These are phyloP conservation scores for Diplocarpon rosae DNA, from an alignment of 2,329 filamentous ascomycete species.

Conservation along the genomic window DNA sequence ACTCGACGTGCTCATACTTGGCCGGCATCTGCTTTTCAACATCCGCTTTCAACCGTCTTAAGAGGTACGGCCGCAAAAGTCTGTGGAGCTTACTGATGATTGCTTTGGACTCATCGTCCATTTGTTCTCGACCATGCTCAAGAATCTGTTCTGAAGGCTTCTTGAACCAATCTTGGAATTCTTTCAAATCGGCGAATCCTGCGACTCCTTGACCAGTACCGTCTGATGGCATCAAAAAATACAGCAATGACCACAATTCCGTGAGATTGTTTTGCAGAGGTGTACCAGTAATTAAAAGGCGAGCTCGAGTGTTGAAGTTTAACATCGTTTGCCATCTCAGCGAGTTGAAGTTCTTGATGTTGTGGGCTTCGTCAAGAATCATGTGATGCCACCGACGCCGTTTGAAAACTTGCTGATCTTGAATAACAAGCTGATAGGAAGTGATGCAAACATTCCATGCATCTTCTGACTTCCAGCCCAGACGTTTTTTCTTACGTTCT, in stretches of 20 bases:
- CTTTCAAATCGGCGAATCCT: constrained; percentile 86
- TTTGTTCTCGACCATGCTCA: constrained; percentile 83
- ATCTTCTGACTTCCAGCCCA: constrained; percentile 88
- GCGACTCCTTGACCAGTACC: constrained; percentile 63
- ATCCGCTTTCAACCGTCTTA: constrained; percentile 85
- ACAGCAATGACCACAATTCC: constrained; percentile 91
- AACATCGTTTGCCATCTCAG: constrained; percentile 93
- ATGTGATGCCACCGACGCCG: constrained; percentile 93
- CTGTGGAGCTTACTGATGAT: constrained; percentile 92
- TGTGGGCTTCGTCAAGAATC: constrained; percentile 95
- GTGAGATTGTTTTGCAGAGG: constrained; percentile 95
- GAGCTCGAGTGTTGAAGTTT: constrained; percentile 81
- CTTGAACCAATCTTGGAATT: constrained; percentile 94
- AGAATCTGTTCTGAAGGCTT: constrained; percentile 93
- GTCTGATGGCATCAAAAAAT: constrained; percentile 89
- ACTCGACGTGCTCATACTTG: constrained; percentile 95
- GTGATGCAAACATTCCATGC: constrained; percentile 97
- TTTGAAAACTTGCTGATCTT: constrained; percentile 90
- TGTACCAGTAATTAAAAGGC: constrained; percentile 83
- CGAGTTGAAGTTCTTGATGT: constrained; percentile 99
- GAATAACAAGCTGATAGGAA: constrained; percentile 89
- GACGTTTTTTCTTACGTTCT: constrained; percentile 80
- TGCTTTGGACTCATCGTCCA: constrained; percentile 86
- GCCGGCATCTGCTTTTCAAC: constrained; percentile 98
- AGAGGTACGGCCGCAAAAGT: constrained; percentile 80